A percentile compares a stretch with the other conserved stretches of the same genome.
Evolutionary conservation across 305 asterid genomes (phyloP).

Genomic region (Salvia sclarea): DNA sequence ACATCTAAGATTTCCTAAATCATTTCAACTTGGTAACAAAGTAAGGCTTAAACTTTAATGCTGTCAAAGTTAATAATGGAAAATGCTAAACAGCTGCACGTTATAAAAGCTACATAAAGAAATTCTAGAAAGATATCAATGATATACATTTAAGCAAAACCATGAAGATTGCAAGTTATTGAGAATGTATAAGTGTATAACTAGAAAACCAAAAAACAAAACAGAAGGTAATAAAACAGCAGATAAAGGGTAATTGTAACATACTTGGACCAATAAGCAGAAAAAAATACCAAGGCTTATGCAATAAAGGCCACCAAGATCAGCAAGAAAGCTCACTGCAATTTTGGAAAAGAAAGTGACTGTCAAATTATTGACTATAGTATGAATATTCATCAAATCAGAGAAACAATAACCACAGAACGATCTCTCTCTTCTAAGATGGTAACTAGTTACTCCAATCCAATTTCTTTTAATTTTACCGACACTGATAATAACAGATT

Average conservation of each 20-base stretch:
- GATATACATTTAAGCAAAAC: slow-evolving; percentile 10
- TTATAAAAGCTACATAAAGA: slow-evolving; percentile 9
- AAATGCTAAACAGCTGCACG: slow-evolving; percentile 14
- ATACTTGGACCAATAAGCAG: slow-evolving; percentile 89
- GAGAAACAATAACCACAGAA: slow-evolving; percentile 17
- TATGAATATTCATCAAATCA: slow-evolving; percentile 18
- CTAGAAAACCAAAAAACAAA: not conserved
- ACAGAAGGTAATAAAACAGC: slow-evolving; percentile 17
- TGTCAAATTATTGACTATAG: slow-evolving; percentile 35
- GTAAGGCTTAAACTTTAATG: slow-evolving; percentile 13
- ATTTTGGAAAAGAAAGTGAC: slow-evolving; percentile 45
- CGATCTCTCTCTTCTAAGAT: slow-evolving; percentile 23
- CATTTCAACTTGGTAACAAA: not conserved
- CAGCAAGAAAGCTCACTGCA: slow-evolving; percentile 99
- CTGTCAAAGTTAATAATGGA: not conserved
- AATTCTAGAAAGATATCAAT: slow-evolving; percentile 1
- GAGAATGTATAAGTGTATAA: slow-evolving; percentile 13
- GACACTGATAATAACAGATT: not conserved
- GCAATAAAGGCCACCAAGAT: slow-evolving; percentile 97
- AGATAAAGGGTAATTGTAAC: slow-evolving; percentile 35
- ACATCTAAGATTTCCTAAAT: slow-evolving; percentile 18
- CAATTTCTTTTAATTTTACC: not conserved
- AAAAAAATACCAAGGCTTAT: slow-evolving; percentile 82
- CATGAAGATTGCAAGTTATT: slow-evolving; percentile 10
- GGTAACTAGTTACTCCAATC: not conserved